Evolutionary conservation across 495 filamentous ascomycete species (phyloP).

Genomic region (Penicillium cataractarum): DNA sequence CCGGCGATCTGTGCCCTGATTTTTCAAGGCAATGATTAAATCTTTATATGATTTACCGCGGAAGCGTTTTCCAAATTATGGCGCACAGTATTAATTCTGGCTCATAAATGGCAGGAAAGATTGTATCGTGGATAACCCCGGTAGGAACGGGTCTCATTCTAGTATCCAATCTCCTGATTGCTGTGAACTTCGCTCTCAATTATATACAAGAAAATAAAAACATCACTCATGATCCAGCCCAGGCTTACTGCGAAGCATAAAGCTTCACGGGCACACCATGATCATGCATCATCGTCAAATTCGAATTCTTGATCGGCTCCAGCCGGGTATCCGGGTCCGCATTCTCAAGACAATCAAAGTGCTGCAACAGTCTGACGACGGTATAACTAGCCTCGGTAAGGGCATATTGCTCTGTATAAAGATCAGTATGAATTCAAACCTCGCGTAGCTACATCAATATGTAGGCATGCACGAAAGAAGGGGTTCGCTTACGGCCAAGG

Average conservation of each 20-base stretch:
- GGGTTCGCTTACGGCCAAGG: conserved; percentile 82
- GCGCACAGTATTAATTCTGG: too few species aligned
- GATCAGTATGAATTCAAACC: background rate
- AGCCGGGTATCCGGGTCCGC: conserved; percentile 34
- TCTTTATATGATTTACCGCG: too few species aligned
- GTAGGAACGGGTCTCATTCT: too few species aligned
- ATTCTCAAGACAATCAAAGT: conserved; percentile 56
- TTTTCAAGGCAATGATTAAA: too few species aligned
- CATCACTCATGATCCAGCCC: background rate
- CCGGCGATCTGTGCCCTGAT: too few species aligned
- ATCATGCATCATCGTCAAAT: conserved; percentile 46
- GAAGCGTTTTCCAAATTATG: too few species aligned
- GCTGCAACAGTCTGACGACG: conserved; percentile 71
- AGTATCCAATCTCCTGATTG: too few species aligned
- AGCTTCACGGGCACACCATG: conserved; percentile 40
- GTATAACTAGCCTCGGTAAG: conserved; percentile 81
- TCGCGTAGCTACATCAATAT: background rate
- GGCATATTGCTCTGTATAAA: conserved; percentile 63
- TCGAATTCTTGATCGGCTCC: conserved; percentile 38
- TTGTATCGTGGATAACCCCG: too few species aligned
- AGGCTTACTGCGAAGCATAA: conserved; percentile 28
- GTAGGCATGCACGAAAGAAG: conserved; percentile 28
- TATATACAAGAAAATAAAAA: conserved; percentile 10
- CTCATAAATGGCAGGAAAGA: too few species aligned
- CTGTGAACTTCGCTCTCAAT: background rate